Conservation (phyloP, 202 grass and related monocot genomes). For the Zoysia matrella region DNA sequence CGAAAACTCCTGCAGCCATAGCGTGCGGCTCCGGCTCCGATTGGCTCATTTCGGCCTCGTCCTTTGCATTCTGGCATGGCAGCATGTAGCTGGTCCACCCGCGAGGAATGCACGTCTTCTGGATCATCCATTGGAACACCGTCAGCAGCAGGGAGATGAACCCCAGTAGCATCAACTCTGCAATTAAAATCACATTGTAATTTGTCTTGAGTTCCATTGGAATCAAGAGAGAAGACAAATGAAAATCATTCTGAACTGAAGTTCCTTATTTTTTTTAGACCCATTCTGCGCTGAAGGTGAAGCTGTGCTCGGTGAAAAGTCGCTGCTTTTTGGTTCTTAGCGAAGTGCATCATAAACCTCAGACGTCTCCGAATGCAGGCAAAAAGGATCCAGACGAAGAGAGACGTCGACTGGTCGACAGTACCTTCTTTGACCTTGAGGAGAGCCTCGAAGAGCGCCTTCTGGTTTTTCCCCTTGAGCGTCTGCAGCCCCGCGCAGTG, state of each 20-base stretch:
- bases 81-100: conserved; percentile 77
- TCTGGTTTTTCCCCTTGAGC: conserved; percentile 77
- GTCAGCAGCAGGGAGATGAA: conserved; percentile 96
- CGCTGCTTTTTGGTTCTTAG: background rate
- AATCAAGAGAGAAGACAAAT: background rate
- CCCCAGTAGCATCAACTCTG: conserved; percentile 95
- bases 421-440: conserved; percentile 97
- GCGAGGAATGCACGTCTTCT: conserved; percentile 72
- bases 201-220: background rate
- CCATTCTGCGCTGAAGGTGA: no score
- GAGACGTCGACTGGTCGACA: background rate
- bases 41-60: background rate
- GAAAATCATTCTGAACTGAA: background rate
- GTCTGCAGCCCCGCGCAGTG: conserved; percentile 39
- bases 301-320: no score
- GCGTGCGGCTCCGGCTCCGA: conserved; percentile 19
- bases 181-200: conserved; percentile 6
- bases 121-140: conserved; percentile 75
- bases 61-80: conserved; percentile 56
- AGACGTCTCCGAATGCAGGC: background rate
- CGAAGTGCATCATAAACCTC: background rate
- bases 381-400: background rate
- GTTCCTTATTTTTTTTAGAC: background rate
- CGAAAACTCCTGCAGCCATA: conserved; percentile 44
- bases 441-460: conserved; percentile 89